Evolutionary conservation across 2,329 filamentous ascomycete genomes (phyloP), one percentile per base, ranked within the genome.

Genomic region (Neofusicoccum cordaticola): DNA sequence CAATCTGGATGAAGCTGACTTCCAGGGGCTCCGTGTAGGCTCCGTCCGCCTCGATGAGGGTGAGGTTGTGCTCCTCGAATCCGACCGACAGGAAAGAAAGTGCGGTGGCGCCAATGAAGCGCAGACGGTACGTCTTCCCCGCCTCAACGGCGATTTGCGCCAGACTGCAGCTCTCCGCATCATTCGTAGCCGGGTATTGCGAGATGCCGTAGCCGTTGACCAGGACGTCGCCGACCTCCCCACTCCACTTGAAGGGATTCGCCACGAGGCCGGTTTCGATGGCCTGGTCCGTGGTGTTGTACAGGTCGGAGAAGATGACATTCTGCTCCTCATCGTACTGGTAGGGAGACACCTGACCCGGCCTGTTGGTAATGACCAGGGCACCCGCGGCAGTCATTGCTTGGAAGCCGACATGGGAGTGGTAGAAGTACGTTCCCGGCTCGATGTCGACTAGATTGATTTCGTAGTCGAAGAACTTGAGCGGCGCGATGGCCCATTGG

Each of bases 381-480:
- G 83, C 76, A 0, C 88, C 88, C 6, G 81, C 74, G 0, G 85
- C 85, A 13, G 86, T 85, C 39, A 85, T 74, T 0, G 85, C 84
- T 70, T 90, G 87, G 65, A 89, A 85, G 0, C 82, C 86, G 15
- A 90, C 80, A 66, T 90, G 88, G 0, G 87, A 89, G 70, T 90
- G 88, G 69, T 90, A 90, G 71, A 88, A 89, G 70, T 89, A 90
- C 0, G 86, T 86, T 4, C 88, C 88, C 0, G 85, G 83, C 62
- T 86, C 82, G 5, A 82, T 83, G 1, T 72, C 48, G 3, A 83
- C 74, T 0, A 85, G 82, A 15, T 80, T 80, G 3, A 90, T 75
- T 69, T 90, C 86, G 70, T 90, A 90, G 75, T 90, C 88, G 72
- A 90, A 90, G 75, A 85, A 90, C 65, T 85, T 81, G 0, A 78